Evolutionary conservation across 768 basidiomycete genomes (phyloP).

Genomic region (Myochromella boudieri): DNA sequence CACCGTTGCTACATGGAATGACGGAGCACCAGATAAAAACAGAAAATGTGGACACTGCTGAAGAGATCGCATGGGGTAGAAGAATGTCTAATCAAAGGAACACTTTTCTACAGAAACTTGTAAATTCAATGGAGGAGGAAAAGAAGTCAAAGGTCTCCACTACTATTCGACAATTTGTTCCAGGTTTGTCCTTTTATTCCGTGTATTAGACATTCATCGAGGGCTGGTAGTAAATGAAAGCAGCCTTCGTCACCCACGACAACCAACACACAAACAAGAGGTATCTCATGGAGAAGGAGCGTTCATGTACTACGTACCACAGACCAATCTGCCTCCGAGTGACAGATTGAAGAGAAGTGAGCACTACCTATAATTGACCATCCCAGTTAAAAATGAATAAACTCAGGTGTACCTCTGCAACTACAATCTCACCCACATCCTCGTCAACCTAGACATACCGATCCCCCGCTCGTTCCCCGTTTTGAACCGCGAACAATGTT

Average conservation of each 20-base stretch:
- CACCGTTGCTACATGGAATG: slow-evolving; percentile 58
- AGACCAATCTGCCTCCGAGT: slow-evolving; percentile 28
- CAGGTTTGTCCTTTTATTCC: slow-evolving; percentile 32
- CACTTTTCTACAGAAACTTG: slow-evolving; percentile 67
- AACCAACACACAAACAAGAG: slow-evolving; percentile 34
- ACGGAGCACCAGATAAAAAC: slow-evolving; percentile 49
- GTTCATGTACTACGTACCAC: slow-evolving; percentile 53
- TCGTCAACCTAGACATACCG: slow-evolving; percentile 10
- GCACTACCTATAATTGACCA: too few relatives aligned
- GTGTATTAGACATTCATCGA: not conserved
- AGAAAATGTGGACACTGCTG: slow-evolving; percentile 78
- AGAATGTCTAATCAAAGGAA: slow-evolving; percentile 74
- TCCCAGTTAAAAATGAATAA: too few relatives aligned
- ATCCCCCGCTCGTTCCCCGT: slow-evolving; percentile 6
- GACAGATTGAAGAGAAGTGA: slow-evolving; percentile 22
- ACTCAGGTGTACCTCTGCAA: slow-evolving; percentile 12
- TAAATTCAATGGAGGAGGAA: slow-evolving; percentile 52
- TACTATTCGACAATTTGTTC: slow-evolving; percentile 42
- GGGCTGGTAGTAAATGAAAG: slow-evolving; percentile 28
- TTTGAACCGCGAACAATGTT: slow-evolving; percentile 42
- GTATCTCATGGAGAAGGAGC: slow-evolving; percentile 40
- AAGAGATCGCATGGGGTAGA: slow-evolving; percentile 78
- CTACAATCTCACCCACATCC: slow-evolving; percentile 12
- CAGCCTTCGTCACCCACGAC: slow-evolving; percentile 32
- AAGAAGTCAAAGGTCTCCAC: slow-evolving; percentile 44